These are phyloP conservation scores for Diutina pseudorugosa DNA, from an alignment of 1,139 yeast species.

Conservation along the genomic window DNA sequence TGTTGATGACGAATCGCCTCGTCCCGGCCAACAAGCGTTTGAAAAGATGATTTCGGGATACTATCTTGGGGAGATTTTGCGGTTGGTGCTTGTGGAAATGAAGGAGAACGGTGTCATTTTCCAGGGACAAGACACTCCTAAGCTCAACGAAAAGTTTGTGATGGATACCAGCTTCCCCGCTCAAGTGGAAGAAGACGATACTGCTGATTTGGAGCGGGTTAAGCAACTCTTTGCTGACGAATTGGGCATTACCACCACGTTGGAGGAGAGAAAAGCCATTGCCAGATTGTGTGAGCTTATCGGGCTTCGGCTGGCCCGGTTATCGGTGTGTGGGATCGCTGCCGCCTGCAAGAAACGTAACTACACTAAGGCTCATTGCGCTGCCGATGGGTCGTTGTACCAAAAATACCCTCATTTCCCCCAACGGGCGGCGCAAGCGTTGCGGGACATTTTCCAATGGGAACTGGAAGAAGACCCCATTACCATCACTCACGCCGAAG, in stretches of 20 bases:
- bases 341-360: conserved; percentile 87
- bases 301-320: conserved; percentile 87
- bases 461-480: conserved; percentile 58
- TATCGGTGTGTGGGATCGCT: conserved; percentile 91
- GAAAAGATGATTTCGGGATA: conserved; percentile 98
- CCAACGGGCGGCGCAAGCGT: conserved; percentile 78
- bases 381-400: conserved; percentile 95
- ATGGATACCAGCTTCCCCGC: conserved; percentile 89
- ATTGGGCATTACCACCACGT: conserved; percentile 54
- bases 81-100: conserved; percentile 70
- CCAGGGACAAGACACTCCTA: conserved; percentile 51
- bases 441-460: conserved; percentile 89
- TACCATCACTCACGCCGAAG: conserved; percentile 81
- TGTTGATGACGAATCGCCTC: conserved; percentile 80
- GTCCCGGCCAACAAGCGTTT: conserved; percentile 93
- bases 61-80: conserved; percentile 85
- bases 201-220: conserved; percentile 72
- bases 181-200: conserved; percentile 79
- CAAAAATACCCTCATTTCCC: conserved; percentile 88
- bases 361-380: conserved; percentile 69
- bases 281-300: conserved; percentile 77
- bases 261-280: conserved; percentile 70
- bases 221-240: conserved; percentile 48
- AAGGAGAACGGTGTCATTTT: conserved; percentile 53
- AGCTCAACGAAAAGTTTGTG: conserved; percentile 46